Evolutionary conservation across 257 asterid species (phyloP).

Genomic region (Nicotiana undulata): DNA sequence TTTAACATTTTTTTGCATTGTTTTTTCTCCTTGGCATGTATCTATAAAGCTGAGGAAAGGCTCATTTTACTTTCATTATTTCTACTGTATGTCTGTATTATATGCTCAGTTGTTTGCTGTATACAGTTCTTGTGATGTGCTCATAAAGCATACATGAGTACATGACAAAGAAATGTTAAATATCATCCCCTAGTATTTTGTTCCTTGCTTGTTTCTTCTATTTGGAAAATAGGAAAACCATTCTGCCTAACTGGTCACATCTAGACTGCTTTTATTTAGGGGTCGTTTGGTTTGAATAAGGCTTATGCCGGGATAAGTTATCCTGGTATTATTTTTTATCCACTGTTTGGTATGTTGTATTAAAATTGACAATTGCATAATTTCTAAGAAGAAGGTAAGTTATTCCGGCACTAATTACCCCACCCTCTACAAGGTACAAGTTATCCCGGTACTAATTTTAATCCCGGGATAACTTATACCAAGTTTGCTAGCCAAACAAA

Average conservation of each 20-base stretch:
- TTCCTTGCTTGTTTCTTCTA: not conserved
- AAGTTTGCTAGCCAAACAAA: no score
- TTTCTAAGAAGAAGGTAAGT: no score
- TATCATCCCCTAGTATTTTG: not conserved
- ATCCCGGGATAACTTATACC: no score
- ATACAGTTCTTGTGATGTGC: not conserved
- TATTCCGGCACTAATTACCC: no score
- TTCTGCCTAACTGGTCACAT: not conserved
- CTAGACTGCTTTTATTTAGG: not conserved
- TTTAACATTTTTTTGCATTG: not conserved
- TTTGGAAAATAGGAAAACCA: not conserved
- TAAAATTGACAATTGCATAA: no score
- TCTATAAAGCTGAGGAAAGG: not conserved
- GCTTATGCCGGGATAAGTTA: no score
- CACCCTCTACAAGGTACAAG: no score
- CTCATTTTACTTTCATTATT: not conserved
- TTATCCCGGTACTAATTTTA: no score
- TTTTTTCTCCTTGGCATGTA: not conserved
- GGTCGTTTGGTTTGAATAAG: no score
- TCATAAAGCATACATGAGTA: not conserved
- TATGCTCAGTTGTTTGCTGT: not conserved
- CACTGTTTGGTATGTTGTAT: no score
- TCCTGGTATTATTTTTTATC: no score
- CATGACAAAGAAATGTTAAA: slow-evolving; percentile 2
- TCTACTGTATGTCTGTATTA: not conserved